Base-by-base conservation (phyloP, 768 basidiomycete genomes). In the Tulasnella sp. region DNA sequence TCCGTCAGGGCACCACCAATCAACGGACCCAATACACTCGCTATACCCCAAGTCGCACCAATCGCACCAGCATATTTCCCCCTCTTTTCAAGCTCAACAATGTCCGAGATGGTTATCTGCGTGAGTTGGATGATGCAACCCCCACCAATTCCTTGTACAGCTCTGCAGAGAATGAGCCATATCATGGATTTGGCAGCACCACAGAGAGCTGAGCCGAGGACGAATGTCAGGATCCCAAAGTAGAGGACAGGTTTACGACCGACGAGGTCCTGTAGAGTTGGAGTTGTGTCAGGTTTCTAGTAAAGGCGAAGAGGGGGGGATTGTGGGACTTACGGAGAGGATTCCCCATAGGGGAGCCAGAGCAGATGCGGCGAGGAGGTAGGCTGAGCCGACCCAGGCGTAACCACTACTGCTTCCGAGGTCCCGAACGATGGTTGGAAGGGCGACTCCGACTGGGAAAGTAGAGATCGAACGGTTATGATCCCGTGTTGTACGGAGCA, bases 61-160 rank as follows among this genome's bases (percentile, higher is more conserved):
- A 93, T 83, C 2, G 89, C 83, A 4, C 93, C 93, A 37, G 88
- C 88, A 79, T 90, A 94, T 78, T 92, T 91, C 4, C 91, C 93
- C 80, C 93, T 91, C 78, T 94, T 90, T 83, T 89, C 85, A 40
- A 96, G 83, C 0, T 93, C 88, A 0, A 94, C 91, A 38, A 96
- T 93, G 82, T 96, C 94, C 64, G 91, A 88, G 54, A 93, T 89
- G 1, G 89, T 91, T 79, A 93, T 93, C 38, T 90, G 87, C 11
- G 91, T 90, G 78, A 93, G 84, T 76, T 85, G 91, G 17, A 93
- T 84, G 76, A 93, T 90, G 3, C 91, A 93, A 12, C 92, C 92
- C 8, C 92, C 92, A 36, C 93, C 93, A 38, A 94, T 89, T 11
- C 93, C 93, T 81, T 94, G 93, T 2, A 96, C 84, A 1, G 92